Evolutionary conservation across 352 stramenopile genomes (phyloP), one percentile per base, ranked within the genome.

Genomic region (Phytophthora pistaciae): DNA sequence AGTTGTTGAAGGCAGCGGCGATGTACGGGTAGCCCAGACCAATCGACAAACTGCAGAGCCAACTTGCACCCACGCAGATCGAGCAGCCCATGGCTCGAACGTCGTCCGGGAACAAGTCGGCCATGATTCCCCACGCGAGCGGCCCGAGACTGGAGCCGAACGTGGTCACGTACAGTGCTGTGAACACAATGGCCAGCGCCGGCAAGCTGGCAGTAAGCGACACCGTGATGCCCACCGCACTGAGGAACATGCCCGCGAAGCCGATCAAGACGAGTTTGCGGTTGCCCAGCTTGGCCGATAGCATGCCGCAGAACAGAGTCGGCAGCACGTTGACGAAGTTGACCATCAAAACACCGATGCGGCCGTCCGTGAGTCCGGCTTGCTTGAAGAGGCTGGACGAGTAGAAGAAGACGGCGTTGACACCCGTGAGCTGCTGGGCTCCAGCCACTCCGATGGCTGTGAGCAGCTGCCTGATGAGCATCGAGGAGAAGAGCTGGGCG

Each of bases 401-500:
- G 66, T 93, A 93, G 59, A 90, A 85, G 65, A 91, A 92, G 11
- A 92, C 79, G 36, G 81, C 86, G 56, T 90, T 93, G 74, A 93
- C 78, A 23, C 83, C 85, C 1, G 80, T 87, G 44, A 93, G 77
- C 54, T 91, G 85, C 54, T 91, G 82, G 3, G 77, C 65, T 11
- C 69, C 64, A 5, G 74, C 73, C 31, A 91, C 66, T 5, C 72
- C 78, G 49, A 88, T 80, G 0, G 82, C 82, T 14, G 85, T 68
- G 6, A 91, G 56, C 3, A 89, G 59, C 58, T 91, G 83, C 5
- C 75, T 55, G 16, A 77, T 69, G 14, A 83, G 60, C 40, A 75
- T 52, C 20, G 60, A 54, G 11, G 74, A 66, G 21, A 78, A 68
- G 7, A 75, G 44, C n/a, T 59, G 49, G 0, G 21, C 7, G 16